Conservation (phyloP, 176 grass and related monocot species). For the Carex scoparia region DNA sequence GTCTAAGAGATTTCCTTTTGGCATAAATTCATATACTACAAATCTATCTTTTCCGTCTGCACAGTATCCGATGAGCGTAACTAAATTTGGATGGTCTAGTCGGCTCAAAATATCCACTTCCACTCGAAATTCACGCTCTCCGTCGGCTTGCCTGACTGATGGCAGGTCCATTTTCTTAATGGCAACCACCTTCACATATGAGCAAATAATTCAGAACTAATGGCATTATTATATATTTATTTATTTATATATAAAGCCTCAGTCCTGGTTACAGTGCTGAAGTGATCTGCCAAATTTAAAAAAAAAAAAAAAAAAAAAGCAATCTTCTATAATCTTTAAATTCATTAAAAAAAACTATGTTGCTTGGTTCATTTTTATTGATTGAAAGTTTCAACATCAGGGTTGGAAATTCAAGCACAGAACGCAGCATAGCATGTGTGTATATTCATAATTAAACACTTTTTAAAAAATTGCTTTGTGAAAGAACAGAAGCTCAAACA, state of each 20-base stretch:
- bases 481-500: neutral
- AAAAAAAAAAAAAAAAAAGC: neutral
- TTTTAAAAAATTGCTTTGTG: neutral
- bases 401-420: neutral
- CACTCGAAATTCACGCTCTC: constrained; percentile 91
- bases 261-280: neutral
- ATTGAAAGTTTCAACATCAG: neutral
- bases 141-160: constrained; percentile 52
- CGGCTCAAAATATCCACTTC: constrained; percentile 97
- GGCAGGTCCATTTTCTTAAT: constrained; percentile 99
- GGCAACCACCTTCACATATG: constrained; percentile 57
- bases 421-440: neutral
- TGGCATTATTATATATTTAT: neutral
- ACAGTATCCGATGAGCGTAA: constrained; percentile 87
- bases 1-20: constrained; percentile 84
- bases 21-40: constrained; percentile 96
- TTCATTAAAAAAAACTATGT: neutral
- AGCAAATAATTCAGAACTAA: constrained; percentile 11
- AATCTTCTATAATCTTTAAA: neutral
- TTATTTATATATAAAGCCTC: neutral
- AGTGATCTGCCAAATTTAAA: neutral
- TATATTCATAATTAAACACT: neutral
- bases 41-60: constrained; percentile 94
- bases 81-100: constrained; percentile 85
- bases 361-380: neutral